phyloP scores from a whole-genome alignment of 2,329 filamentous ascomycete genomes.

The Epichloe sibirici region DNA sequence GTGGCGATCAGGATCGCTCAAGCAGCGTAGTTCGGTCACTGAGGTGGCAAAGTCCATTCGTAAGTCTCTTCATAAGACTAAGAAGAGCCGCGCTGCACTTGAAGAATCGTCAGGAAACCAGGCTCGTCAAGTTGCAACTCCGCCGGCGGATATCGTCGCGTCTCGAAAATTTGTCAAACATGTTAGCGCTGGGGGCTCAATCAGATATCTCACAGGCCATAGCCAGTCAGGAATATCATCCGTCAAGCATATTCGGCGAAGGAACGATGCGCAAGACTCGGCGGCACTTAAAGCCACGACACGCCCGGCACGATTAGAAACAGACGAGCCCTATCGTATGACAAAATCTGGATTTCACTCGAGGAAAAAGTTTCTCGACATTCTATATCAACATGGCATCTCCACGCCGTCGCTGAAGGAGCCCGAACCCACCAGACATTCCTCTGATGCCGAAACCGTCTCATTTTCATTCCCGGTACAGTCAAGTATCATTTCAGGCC shows the following conservation, averaged over 20 bases:
- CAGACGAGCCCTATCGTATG: constrained; percentile 23
- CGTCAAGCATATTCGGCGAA: neutral
- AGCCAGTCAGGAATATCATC: neutral
- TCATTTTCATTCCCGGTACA: neutral
- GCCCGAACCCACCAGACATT: neutral
- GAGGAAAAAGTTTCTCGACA: constrained; percentile 43
- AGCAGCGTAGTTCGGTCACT: constrained; percentile 25
- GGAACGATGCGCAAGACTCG: neutral
- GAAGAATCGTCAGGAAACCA: constrained; percentile 14
- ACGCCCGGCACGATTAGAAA: constrained; percentile 46
- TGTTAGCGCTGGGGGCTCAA: constrained; percentile 14
- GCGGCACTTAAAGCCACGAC: neutral
- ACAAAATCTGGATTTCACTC: constrained; percentile 31
- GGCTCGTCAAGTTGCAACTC: neutral
- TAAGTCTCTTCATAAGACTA: constrained; percentile 4
- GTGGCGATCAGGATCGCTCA: constrained; percentile 44
- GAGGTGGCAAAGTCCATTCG: constrained; percentile 9
- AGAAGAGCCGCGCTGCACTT: constrained; percentile 7
- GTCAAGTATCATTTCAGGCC: neutral
- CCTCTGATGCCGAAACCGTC: neutral
- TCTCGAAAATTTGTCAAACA: constrained; percentile 19
- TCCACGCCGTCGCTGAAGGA: neutral
- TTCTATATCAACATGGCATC: constrained; percentile 32
- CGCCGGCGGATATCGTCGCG: neutral
- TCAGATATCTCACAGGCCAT: constrained; percentile 13